Conservation (phyloP, 192 early-diverging fungal genomes). For the Paraglomus brasilianum region DNA sequence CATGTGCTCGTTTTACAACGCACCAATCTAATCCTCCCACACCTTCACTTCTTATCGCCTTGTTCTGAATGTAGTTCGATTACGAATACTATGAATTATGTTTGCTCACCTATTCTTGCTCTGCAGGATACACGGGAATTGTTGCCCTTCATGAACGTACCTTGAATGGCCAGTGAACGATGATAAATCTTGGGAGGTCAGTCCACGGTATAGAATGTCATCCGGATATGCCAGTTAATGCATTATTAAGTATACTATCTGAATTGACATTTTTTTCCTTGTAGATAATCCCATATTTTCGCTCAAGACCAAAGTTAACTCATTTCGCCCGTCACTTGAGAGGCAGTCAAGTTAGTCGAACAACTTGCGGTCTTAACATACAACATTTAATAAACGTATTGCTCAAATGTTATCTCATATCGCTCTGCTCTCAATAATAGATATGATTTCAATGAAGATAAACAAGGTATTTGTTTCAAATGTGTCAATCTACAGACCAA, state of each 20-base stretch:
- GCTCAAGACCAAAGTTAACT: conserved; percentile 70
- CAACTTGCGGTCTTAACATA: neutral
- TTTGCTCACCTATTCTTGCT: no score
- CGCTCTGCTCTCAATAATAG: conserved; percentile 38
- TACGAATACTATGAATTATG: no score
- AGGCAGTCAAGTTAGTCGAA: conserved; percentile 64
- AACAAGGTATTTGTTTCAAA: conserved; percentile 77
- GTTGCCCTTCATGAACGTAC: no score
- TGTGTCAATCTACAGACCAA: conserved; percentile 79
- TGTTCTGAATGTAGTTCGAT: no score
- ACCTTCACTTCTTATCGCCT: no score
- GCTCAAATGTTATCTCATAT: no score
- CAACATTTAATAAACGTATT: no score
- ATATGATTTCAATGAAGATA: conserved; percentile 70
- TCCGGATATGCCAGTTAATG: conserved; percentile 77
- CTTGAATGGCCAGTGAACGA: conserved; percentile 74
- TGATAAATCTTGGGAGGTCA: conserved; percentile 59
- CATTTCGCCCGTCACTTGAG: conserved; percentile 95
- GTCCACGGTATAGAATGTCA: conserved; percentile 84
- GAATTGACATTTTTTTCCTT: neutral
- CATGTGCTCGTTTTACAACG: no score
- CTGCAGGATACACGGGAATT: no score
- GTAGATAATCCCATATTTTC: conserved; percentile 47
- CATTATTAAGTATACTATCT: conserved; percentile 48
- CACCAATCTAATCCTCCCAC: no score